Conservation (phyloP, 371 early-diverging fungal species). For the Thermomucor indicae-seudaticae region DNA sequence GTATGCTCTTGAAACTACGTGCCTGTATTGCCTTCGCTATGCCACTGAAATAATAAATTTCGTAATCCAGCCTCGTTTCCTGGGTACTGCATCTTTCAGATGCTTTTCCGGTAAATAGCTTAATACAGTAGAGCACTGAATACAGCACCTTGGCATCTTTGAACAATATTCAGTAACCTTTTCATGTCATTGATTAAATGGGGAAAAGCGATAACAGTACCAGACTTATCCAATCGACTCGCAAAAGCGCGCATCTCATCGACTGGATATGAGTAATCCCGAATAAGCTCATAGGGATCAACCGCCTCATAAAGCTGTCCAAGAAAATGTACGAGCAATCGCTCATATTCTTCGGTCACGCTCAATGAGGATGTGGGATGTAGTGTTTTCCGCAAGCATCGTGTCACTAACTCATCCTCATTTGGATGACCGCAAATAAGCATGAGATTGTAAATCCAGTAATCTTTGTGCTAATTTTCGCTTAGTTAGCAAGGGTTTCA, state of each 20-base stretch:
- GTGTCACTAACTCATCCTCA: slow-evolving; percentile 6
- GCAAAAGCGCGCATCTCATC: slow-evolving; percentile 1
- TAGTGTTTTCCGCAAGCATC: slow-evolving; percentile 11
- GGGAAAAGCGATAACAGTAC: background rate
- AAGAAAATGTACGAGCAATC: slow-evolving; percentile 16
- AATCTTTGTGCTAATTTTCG: slow-evolving; percentile 6
- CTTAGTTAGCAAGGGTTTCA: background rate
- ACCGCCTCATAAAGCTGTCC: slow-evolving; percentile 10
- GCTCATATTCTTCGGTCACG: slow-evolving; percentile 13
- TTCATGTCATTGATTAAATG: background rate
- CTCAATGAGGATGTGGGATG: slow-evolving; percentile 13
- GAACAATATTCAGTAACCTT: background rate
- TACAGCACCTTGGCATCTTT: slow-evolving; percentile 4
- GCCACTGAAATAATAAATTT: background rate
- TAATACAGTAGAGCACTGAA: background rate
- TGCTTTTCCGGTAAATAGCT: background rate
- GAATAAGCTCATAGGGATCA: background rate
- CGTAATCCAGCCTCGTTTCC: background rate
- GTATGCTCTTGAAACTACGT: background rate
- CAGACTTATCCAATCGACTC: background rate
- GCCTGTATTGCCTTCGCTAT: background rate
- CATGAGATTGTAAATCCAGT: slow-evolving; percentile 20
- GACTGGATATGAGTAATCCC: slow-evolving; percentile 8
- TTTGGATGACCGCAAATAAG: slow-evolving; percentile 21
- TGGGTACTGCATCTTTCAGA: background rate